phyloP scores from a whole-genome alignment of 2,329 filamentous ascomycete species.

The Penicillium verrucosum region DNA sequence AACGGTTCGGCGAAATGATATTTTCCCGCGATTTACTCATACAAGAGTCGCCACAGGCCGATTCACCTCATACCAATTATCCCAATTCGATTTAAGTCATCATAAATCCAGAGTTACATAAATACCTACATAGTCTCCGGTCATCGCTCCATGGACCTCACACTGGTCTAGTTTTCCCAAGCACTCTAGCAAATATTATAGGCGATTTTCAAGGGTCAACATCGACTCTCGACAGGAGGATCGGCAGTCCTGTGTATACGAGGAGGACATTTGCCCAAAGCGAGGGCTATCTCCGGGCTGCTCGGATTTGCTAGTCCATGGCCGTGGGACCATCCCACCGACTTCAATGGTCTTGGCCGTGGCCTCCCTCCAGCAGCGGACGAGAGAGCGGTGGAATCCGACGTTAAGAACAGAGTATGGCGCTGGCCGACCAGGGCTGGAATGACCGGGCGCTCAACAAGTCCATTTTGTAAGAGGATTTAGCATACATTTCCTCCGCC shows the following conservation, averaged over 20 bases:
- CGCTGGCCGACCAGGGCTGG: background rate
- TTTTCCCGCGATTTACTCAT: constrained; percentile 6
- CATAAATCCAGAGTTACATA: background rate
- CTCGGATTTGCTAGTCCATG: background rate
- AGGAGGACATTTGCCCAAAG: background rate
- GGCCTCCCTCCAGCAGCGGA: background rate
- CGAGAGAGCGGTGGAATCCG: background rate
- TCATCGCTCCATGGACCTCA: background rate
- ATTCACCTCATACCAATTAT: background rate
- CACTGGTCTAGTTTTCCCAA: background rate
- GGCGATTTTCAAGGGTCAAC: background rate
- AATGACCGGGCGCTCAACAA: background rate
- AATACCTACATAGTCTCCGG: too few species aligned
- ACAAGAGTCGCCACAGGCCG: background rate
- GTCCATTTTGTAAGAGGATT: too few species aligned
- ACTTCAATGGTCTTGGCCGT: background rate
- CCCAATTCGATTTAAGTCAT: background rate
- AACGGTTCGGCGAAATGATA: constrained; percentile 1
- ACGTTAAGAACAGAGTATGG: background rate
- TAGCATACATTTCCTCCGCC: too few species aligned
- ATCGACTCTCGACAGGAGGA: too few species aligned
- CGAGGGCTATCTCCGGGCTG: background rate
- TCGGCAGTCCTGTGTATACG: too few species aligned
- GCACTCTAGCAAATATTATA: background rate
- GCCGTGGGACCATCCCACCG: background rate